Conservation (phyloP, 345 rosid species). For the Eucalyptus regnans region DNA sequence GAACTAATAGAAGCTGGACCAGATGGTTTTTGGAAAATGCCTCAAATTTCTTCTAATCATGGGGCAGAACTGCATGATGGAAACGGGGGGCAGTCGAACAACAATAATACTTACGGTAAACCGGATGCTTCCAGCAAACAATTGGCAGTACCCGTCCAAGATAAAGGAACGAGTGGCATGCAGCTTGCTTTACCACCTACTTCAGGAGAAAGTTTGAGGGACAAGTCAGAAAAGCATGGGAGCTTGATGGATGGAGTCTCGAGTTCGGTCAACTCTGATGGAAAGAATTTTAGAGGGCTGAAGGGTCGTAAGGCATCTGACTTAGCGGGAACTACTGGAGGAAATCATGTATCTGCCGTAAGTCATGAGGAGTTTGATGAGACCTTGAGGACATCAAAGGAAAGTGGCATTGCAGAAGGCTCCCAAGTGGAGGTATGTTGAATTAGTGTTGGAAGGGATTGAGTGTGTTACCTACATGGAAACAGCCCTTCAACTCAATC, state of each 20-base stretch:
- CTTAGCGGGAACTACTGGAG: slow-evolving; percentile 17
- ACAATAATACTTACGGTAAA: slow-evolving; percentile 1
- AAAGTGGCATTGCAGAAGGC: slow-evolving; percentile 49
- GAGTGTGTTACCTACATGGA: not conserved
- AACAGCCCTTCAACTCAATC: not conserved
- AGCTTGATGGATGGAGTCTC: slow-evolving; percentile 23
- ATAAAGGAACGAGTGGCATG: slow-evolving; percentile 17
- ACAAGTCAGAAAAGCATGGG: slow-evolving; percentile 23
- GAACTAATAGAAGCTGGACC: slow-evolving; percentile 65
- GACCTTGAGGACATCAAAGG: slow-evolving; percentile 14
- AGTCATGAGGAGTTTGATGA: slow-evolving; percentile 21
- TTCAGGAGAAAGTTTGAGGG: slow-evolving; percentile 15
- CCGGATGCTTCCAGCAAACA: slow-evolving; percentile 4
- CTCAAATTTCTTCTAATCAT: slow-evolving; percentile 23
- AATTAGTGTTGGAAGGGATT: not conserved
- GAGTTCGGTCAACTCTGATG: slow-evolving; percentile 18
- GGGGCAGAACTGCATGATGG: slow-evolving; percentile 10
- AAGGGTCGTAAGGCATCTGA: slow-evolving; percentile 28
- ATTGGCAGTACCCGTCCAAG: slow-evolving; percentile 7
- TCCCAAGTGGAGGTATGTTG: slow-evolving; percentile 75
- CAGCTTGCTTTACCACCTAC: slow-evolving; percentile 20
- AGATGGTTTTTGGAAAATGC: slow-evolving; percentile 58
- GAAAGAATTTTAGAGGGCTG: slow-evolving; percentile 30
- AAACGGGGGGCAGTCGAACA: slow-evolving; percentile 4
- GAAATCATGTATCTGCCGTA: slow-evolving; percentile 25